Percentiles rank a stretch among this genome's conserved stretches.
Evolutionary conservation across 2,329 filamentous ascomycete species (phyloP).

Genomic region (Cordyceps farinosa): DNA sequence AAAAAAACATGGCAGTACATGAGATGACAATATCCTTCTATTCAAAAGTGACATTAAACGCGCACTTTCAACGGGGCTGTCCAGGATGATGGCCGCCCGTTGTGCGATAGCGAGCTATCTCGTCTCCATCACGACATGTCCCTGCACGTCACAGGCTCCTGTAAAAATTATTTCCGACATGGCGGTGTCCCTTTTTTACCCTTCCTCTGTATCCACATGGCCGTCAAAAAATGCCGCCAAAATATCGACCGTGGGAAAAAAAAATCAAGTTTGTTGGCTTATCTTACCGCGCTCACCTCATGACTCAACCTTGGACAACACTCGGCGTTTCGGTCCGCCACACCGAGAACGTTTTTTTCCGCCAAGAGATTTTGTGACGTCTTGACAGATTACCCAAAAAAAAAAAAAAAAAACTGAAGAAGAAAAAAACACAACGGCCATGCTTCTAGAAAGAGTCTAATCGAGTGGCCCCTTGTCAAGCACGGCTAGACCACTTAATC

Average conservation of each 20-base stretch:
- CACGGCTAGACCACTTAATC: neutral
- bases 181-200: neutral
- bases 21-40: neutral
- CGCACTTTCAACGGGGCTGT: neutral
- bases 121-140: neutral
- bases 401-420: neutral
- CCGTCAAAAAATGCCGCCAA: neutral
- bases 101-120: neutral
- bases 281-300: neutral
- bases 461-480: neutral
- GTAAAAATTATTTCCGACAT: constrained; percentile 4
- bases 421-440: neutral
- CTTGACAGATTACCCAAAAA: neutral
- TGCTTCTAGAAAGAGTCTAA: neutral
- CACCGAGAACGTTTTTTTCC: neutral
- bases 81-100: neutral
- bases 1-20: neutral
- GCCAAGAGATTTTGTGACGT: neutral
- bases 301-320: neutral
- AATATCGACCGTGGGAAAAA: neutral
- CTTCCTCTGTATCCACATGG: neutral
- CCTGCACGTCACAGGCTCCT: neutral
- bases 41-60: neutral
- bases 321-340: constrained; percentile 10
- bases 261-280: neutral